These are phyloP conservation scores for Saccharum spontaneum DNA, from an alignment of 176 grass and related monocot species.

Conservation along the genomic window DNA sequence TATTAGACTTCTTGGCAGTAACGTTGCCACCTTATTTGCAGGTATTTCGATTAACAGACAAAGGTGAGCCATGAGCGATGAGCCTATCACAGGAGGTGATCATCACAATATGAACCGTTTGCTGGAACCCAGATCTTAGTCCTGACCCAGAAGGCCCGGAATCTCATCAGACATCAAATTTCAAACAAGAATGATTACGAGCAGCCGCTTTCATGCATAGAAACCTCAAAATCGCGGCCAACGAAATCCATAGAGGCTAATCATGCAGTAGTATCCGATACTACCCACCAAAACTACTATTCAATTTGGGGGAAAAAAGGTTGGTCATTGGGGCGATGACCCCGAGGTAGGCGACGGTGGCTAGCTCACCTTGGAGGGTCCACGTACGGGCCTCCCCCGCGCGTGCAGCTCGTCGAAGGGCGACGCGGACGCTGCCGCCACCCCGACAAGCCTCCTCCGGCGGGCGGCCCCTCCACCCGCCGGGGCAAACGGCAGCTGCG, in stretches of 20 bases:
- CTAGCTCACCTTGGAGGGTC: conserved; percentile 51
- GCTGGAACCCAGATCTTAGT: background rate
- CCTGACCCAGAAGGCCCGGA: background rate
- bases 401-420: conserved; percentile 73
- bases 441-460: conserved; percentile 29
- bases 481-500: background rate
- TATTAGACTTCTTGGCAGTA: background rate
- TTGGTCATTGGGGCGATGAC: conserved; percentile 15
- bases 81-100: background rate
- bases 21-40: background rate
- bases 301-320: background rate
- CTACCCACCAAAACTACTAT: background rate
- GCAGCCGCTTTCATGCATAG: background rate
- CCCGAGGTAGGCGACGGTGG: conserved; percentile 19
- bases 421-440: conserved; percentile 57
- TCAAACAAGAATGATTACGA: background rate
- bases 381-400: conserved; percentile 34
- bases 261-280: background rate
- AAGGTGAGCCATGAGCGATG: background rate
- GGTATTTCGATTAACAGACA: background rate
- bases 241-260: background rate
- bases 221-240: background rate
- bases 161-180: background rate
- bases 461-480: background rate
- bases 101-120: background rate